A percentile compares a stretch with the other conserved stretches of the same genome.
These are phyloP conservation scores for Aspergillus quadricinctus DNA, from an alignment of 2,329 filamentous ascomycete genomes.

Conservation along the genomic window DNA sequence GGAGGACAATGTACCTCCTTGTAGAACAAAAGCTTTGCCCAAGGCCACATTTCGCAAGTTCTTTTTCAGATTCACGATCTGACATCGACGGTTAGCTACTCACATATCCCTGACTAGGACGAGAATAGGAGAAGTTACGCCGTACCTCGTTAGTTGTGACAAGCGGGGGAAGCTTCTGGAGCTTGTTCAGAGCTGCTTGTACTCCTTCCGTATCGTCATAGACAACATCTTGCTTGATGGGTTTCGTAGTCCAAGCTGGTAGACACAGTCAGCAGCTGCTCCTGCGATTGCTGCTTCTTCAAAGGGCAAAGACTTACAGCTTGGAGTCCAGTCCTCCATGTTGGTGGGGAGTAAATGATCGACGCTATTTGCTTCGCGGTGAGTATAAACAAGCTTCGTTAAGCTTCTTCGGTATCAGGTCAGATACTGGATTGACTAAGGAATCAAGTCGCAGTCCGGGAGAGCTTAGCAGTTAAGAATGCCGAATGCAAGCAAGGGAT, in stretches of 20 bases:
- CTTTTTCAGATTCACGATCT: conserved; percentile 71
- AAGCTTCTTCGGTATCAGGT: neutral
- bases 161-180: conserved; percentile 44
- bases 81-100: conserved; percentile 3
- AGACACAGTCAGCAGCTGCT: neutral
- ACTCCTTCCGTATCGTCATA: conserved; percentile 43
- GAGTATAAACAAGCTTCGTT: neutral
- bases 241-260: conserved; percentile 21
- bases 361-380: neutral
- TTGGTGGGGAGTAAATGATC: conserved; percentile 1
- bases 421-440: neutral
- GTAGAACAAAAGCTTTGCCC: conserved; percentile 87
- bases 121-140: neutral
- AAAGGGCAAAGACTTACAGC: conserved; percentile 9
- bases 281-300: neutral
- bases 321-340: conserved; percentile 15
- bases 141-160: conserved; percentile 44
- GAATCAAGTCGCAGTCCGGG: neutral
- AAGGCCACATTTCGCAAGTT: conserved; percentile 80
- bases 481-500: neutral
- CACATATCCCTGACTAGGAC: neutral
- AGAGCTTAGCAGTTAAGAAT: neutral
- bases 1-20: conserved; percentile 60
- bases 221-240: conserved; percentile 24
- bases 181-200: conserved; percentile 36